Percentiles rank a stretch among this genome's conserved stretches.
Evolutionary conservation across 1,284 basidiomycete species (phyloP).

Genomic region (Chondrostereum purpureum): DNA sequence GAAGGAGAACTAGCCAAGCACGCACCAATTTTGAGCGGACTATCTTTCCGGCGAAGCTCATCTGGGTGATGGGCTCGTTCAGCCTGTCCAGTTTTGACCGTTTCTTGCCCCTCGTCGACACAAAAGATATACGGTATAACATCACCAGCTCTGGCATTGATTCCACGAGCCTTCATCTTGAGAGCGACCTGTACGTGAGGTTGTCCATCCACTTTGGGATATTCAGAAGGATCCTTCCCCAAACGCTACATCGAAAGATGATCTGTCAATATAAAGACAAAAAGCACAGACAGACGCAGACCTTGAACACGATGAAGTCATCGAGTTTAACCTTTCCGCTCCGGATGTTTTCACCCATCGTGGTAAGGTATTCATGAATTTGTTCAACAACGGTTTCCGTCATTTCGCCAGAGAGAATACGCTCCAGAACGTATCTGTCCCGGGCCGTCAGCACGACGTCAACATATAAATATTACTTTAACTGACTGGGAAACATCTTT

Average conservation of each 20-base stretch:
- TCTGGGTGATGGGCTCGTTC: conserved; percentile 93
- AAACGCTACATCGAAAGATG: conserved; percentile 52
- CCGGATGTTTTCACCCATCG: conserved; percentile 72
- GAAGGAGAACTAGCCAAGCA: conserved; percentile 1
- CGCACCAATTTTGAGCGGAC: conserved; percentile 69
- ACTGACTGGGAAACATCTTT: conserved; percentile 90
- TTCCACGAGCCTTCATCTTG: conserved; percentile 83
- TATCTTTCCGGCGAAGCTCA: conserved; percentile 71
- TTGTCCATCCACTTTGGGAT: conserved; percentile 90
- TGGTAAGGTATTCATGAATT: conserved; percentile 88
- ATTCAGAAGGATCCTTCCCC: conserved; percentile 93
- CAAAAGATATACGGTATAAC: conserved; percentile 98
- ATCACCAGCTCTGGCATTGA: conserved; percentile 78
- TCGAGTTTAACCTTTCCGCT: conserved; percentile 77
- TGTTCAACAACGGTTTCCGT: conserved; percentile 87
- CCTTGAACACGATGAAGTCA: conserved; percentile 94
- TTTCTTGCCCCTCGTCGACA: conserved; percentile 67
- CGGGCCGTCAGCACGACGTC: background rate
- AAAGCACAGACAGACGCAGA: conserved; percentile 22
- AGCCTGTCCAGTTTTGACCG: conserved; percentile 76
- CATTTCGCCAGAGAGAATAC: conserved; percentile 87
- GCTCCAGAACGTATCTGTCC: conserved; percentile 77
- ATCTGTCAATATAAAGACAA: conserved; percentile 2
- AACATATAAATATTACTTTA: background rate
- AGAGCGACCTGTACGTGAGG: conserved; percentile 97